A percentile compares a stretch with the other conserved stretches of the same genome.
Evolutionary conservation across 2,329 filamentous ascomycete genomes (phyloP).

Genomic region (Madurella mycetomatis): DNA sequence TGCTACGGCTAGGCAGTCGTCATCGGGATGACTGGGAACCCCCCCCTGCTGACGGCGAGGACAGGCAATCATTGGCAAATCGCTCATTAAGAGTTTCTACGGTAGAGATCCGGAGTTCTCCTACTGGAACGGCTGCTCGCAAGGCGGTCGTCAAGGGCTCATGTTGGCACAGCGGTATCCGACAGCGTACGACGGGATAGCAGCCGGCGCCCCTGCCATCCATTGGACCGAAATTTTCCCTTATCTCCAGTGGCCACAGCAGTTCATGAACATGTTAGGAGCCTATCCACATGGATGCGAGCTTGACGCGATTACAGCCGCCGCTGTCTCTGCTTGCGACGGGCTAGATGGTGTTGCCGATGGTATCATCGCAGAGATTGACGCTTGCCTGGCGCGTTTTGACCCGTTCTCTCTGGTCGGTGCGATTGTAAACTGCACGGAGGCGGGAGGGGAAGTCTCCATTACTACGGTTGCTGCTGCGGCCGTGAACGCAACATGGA

Average conservation of each 20-base stretch:
- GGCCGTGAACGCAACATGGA: too few relatives aligned
- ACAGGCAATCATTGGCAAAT: conserved; percentile 40
- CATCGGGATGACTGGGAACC: too few relatives aligned
- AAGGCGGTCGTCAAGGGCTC: too few relatives aligned
- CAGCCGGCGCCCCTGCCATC: conserved; percentile 44
- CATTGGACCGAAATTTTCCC: conserved; percentile 32
- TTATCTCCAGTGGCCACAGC: conserved; percentile 31
- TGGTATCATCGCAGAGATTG: conserved; percentile 38
- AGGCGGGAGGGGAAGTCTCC: too few relatives aligned
- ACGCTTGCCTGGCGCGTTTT: conserved; percentile 31
- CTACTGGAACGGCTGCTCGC: too few relatives aligned
- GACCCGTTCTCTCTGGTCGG: conserved; percentile 29
- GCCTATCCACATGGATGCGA: conserved; percentile 35
- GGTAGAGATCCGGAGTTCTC: conserved; percentile 39
- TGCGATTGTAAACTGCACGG: conserved; percentile 20
- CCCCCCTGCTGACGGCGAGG: too few relatives aligned
- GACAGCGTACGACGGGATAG: conserved; percentile 50
- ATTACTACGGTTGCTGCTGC: too few relatives aligned
- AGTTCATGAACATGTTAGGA: conserved; percentile 24
- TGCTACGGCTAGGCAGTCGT: too few relatives aligned
- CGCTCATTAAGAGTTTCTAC: conserved; percentile 48
- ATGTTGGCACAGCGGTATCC: too few relatives aligned
- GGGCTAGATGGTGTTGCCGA: conserved; percentile 40
- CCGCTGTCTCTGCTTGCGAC: conserved; percentile 42
- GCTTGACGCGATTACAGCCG: conserved; percentile 33